phyloP scores from a whole-genome alignment of 108 stramenopile genomes.

The Nitzschia sp. region DNA sequence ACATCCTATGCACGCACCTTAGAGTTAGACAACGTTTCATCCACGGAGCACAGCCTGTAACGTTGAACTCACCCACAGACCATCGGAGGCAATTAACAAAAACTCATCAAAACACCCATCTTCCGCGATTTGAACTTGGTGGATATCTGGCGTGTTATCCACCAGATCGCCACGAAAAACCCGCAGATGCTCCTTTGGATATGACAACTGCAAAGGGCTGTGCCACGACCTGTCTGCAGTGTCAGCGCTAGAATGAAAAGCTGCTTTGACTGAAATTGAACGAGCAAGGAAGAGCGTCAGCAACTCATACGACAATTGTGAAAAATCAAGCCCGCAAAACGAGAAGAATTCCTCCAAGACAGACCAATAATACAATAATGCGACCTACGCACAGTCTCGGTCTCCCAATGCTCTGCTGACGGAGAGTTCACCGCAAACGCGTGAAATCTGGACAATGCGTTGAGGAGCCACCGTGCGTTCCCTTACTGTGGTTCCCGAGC shows the following conservation, averaged over 20 bases:
- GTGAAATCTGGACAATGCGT: slow-evolving; percentile 65
- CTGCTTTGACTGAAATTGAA: no score
- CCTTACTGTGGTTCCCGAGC: slow-evolving; percentile 41
- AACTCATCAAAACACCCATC: slow-evolving; percentile 64
- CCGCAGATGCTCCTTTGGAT: slow-evolving; percentile 64
- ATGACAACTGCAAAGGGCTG: slow-evolving; percentile 62
- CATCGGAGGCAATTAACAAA: slow-evolving; percentile 80
- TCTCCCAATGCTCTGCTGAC: slow-evolving; percentile 86
- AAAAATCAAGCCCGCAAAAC: no score
- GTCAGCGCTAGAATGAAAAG: slow-evolving; percentile 42
- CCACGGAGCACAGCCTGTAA: no score
- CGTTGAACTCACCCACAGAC: slow-evolving; percentile 57
- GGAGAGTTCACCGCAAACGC: slow-evolving; percentile 84
- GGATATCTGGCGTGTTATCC: slow-evolving; percentile 61
- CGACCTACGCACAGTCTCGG: no score
- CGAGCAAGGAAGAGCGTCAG: no score
- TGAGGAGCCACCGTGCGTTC: slow-evolving; percentile 69
- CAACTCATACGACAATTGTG: no score
- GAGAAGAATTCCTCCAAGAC: no score
- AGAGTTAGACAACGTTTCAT: neutral
- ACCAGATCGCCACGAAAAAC: slow-evolving; percentile 79
- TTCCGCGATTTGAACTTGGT: slow-evolving; percentile 48
- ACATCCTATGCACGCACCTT: slow-evolving; percentile 53
- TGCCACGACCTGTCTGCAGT: slow-evolving; percentile 41
- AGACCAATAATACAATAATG: no score